Conservation (phyloP, 306 rosid genomes). For the Trifolium dubium region DNA sequence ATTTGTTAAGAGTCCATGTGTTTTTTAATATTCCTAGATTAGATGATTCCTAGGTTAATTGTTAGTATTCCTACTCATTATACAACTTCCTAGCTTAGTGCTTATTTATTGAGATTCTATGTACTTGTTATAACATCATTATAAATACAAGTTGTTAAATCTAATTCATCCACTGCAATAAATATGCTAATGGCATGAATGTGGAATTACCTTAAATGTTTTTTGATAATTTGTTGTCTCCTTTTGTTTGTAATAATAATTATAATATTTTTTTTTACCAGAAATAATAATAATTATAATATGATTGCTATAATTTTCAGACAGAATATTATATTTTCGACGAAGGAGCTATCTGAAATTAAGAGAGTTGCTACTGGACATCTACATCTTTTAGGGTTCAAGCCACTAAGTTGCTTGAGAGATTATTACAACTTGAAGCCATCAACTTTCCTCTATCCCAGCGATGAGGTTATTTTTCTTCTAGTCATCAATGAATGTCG, state of each 20-base stretch:
- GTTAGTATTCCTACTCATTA: too few species aligned
- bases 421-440: constrained; percentile 93
- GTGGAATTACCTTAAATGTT: constrained; percentile 18
- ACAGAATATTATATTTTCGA: constrained; percentile 69
- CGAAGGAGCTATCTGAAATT: constrained; percentile 76
- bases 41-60: too few species aligned
- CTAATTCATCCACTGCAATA: background rate
- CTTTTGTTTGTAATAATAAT: constrained; percentile 36
- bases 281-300: background rate
- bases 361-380: constrained; percentile 72
- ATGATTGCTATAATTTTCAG: constrained; percentile 53
- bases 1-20: too few species aligned
- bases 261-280: background rate
- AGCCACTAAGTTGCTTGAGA: constrained; percentile 86
- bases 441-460: constrained; percentile 84
- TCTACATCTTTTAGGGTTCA: constrained; percentile 87
- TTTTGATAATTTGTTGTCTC: constrained; percentile 31
- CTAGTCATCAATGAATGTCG: constrained; percentile 34
- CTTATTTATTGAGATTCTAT: too few species aligned
- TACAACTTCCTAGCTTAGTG: too few species aligned
- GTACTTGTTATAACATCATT: too few species aligned
- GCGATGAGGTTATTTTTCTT: constrained; percentile 69
- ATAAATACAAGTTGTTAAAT: too few species aligned
- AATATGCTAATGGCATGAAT: background rate
- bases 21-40: too few species aligned